Base-by-base conservation (phyloP, 106 monocot species). In the Alisma plantagoaquatica region DNA sequence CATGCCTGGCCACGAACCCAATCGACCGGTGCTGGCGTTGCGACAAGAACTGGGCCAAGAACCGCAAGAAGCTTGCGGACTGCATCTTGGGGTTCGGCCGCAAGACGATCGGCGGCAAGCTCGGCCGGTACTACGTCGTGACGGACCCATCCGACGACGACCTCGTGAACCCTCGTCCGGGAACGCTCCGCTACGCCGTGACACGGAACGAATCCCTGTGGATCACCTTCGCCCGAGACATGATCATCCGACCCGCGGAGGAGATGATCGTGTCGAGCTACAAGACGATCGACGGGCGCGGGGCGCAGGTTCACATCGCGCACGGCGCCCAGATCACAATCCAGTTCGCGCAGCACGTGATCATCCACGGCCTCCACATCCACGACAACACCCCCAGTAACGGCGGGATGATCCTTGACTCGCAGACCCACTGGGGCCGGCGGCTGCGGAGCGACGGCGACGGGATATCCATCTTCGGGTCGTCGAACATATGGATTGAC, bases 241-340 rank as follows among this genome's bases (percentile, higher is more conserved):
- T 91, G 84, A 27, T 64, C 35, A 84, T 90, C 57, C 33, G 28
- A 0, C 76, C 80, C 25, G 23, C 14, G 24, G 63, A 83, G 57
- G 89, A 90, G 76, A 76, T 90, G 10, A 73, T 90, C 8, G 49
- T 90, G 16, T 59, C 63, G 31, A 77, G 71, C 73, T 10, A 69
- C 74, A 90, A 83, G 70, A 88, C 82, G 42, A 70, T 88, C 64
- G 87, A 88, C 56, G 82, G 78, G 2, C 78, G 82, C 2, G 83
- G 89, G 10, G 63, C 64, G 45, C 44, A 74, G 21, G 76, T 90
- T 29, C 79, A 74, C 58, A 72, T 90, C 69, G 66, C 71, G 33
- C 46, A 64, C 55, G 84, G 84, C 43, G 80, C 69, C 1, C 64
- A 71, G 21, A 56, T 91, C 66, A 91, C 84, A 7, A 28, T 85